phyloP scores from a whole-genome alignment of 2,329 filamentous ascomycete species.

The Juglanconis oblonga region DNA sequence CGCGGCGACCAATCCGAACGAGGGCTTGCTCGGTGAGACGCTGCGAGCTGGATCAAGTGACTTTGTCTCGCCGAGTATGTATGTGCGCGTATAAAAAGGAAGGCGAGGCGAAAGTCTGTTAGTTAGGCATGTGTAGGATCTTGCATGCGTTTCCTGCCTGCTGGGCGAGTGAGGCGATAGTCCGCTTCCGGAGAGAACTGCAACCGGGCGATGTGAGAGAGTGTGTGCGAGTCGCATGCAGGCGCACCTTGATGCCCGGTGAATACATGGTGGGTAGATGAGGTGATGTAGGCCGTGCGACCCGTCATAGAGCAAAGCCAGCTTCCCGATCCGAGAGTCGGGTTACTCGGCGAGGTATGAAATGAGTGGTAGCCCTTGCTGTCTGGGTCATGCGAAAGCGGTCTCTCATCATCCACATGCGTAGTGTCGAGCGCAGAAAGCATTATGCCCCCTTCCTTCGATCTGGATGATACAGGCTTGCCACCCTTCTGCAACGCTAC shows the following conservation, averaged over 20 bases:
- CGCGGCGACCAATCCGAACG: slow-evolving; percentile 2
- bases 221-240: background rate
- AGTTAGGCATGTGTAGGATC: background rate
- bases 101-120: background rate
- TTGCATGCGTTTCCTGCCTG: no score
- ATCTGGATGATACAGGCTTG: slow-evolving; percentile 9
- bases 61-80: background rate
- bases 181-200: background rate
- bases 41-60: background rate
- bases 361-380: background rate
- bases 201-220: background rate
- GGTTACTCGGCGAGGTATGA: background rate
- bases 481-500: slow-evolving; percentile 16
- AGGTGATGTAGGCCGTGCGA: background rate
- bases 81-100: slow-evolving; percentile 4
- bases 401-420: background rate
- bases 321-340: slow-evolving; percentile 2
- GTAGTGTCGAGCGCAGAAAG: background rate
- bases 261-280: background rate
- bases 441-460: background rate
- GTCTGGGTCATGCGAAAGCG: background rate
- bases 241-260: slow-evolving; percentile 15
- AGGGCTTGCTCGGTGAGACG: slow-evolving; percentile 1
- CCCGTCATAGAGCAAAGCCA: slow-evolving; percentile 3
- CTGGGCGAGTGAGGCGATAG: background rate